phyloP scores from a whole-genome alignment of 768 basidiomycete genomes.

The Piloderma croceum region DNA sequence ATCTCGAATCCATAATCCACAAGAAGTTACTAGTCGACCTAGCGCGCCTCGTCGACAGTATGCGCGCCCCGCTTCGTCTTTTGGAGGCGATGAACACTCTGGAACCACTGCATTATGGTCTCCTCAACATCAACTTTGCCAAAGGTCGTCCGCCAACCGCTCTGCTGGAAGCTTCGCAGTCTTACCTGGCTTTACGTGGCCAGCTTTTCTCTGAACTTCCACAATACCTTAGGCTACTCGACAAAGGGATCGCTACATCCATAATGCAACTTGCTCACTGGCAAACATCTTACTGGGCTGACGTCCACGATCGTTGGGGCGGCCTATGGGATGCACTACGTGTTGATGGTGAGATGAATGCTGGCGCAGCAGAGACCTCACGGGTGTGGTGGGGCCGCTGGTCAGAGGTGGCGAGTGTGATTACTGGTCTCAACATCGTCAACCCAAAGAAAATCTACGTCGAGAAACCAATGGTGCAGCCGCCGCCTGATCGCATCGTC shows the following conservation, averaged over 20 bases:
- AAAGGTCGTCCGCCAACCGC: constrained; percentile 64
- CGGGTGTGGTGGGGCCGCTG: constrained; percentile 68
- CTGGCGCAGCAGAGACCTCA: constrained; percentile 61
- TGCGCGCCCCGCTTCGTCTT: constrained; percentile 58
- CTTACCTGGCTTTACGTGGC: constrained; percentile 70
- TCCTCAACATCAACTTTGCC: constrained; percentile 58
- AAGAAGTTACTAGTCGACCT: constrained; percentile 54
- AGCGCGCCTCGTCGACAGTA: constrained; percentile 50
- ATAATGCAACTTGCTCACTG: constrained; percentile 48
- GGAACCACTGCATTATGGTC: constrained; percentile 64
- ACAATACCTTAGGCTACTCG: constrained; percentile 49
- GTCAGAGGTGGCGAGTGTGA: constrained; percentile 54
- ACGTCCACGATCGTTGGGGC: constrained; percentile 61
- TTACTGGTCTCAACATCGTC: constrained; percentile 32
- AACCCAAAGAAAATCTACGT: constrained; percentile 32
- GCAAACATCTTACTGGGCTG: constrained; percentile 57
- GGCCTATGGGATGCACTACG: constrained; percentile 83
- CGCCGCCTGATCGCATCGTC: too few relatives aligned
- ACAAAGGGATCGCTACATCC: constrained; percentile 51
- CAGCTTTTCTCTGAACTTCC: constrained; percentile 73
- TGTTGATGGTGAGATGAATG: constrained; percentile 65
- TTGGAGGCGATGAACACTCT: constrained; percentile 67
- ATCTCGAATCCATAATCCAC: constrained; percentile 49
- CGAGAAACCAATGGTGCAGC: constrained; percentile 13
- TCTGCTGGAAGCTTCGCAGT: constrained; percentile 67